A percentile compares a stretch with the other conserved stretches of the same genome.
Evolutionary conservation across 257 asterid genomes (phyloP).

Genomic region (Solanum sitiens): DNA sequence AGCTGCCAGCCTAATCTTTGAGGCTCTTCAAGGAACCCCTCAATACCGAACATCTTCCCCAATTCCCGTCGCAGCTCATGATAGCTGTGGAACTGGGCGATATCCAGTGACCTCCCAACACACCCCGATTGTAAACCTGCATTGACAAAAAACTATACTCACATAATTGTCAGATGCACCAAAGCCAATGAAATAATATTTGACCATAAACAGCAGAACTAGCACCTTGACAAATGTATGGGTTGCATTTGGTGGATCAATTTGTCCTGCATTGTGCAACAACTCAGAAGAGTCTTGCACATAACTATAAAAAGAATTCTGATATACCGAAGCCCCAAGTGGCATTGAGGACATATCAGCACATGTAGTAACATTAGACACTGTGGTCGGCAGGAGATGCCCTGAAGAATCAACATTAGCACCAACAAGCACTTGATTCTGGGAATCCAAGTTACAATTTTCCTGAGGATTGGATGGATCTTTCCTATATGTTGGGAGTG

Average conservation of each 20-base stretch:
- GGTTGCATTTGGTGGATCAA: conserved; percentile 42
- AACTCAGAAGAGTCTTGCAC: conserved; percentile 64
- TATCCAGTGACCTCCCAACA: conserved; percentile 92
- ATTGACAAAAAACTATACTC: conserved; percentile 8
- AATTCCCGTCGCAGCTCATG: conserved; percentile 84
- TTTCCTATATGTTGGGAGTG: conserved; percentile 44
- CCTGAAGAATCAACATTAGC: conserved; percentile 54
- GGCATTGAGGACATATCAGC: conserved; percentile 53
- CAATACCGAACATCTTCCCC: conserved; percentile 84
- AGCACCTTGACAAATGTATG: conserved; percentile 72
- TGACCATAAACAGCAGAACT: background rate
- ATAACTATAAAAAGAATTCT: conserved; percentile 50
- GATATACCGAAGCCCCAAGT: conserved; percentile 53
- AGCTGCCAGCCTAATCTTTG: conserved; percentile 99
- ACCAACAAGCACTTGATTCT: conserved; percentile 55
- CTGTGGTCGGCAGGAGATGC: conserved; percentile 59
- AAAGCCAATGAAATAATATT: background rate
- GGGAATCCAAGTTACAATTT: conserved; percentile 41
- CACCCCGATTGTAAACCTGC: conserved; percentile 78
- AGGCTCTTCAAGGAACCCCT: conserved; percentile 95
- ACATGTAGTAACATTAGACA: conserved; percentile 44
- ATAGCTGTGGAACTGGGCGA: conserved; percentile 86
- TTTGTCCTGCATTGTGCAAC: conserved; percentile 50
- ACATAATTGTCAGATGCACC: background rate
- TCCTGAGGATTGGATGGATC: conserved; percentile 51